Conservation (phyloP, 176 grass and related monocot genomes). For the Alloteropsis semialata region DNA sequence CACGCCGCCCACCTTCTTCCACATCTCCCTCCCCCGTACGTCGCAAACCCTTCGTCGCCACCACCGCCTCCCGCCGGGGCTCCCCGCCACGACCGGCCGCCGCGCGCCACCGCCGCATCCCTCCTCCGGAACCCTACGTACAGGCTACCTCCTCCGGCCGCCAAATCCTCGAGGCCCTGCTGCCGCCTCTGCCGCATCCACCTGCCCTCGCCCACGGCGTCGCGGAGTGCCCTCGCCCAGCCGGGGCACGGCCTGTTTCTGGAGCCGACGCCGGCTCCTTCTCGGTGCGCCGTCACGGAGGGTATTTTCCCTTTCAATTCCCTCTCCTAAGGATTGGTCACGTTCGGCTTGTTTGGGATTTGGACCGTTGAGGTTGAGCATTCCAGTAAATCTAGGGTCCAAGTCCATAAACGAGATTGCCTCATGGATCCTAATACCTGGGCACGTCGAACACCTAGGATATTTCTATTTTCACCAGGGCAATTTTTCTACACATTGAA, state of each 20-base stretch:
- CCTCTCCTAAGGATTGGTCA: slow-evolving; percentile 1
- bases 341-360: background rate
- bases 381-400: slow-evolving; percentile 20
- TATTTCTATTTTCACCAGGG: background rate
- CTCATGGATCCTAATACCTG: background rate
- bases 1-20: slow-evolving; percentile 41
- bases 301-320: slow-evolving; percentile 10
- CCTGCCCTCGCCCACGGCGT: background rate
- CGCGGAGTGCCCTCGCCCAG: background rate
- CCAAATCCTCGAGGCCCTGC: background rate
- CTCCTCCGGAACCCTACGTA: background rate
- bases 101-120: background rate
- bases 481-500: slow-evolving; percentile 11
- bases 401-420: background rate
- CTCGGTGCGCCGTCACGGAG: background rate
- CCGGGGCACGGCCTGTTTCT: background rate
- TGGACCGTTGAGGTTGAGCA: slow-evolving; percentile 16
- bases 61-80: background rate
- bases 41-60: slow-evolving; percentile 43
- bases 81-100: background rate
- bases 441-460: background rate
- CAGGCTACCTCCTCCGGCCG: background rate
- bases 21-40: slow-evolving; percentile 19
- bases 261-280: background rate
- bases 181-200: background rate